Conservation (phyloP, 2,329 filamentous ascomycete species). For the Phialophora macrospora region DNA sequence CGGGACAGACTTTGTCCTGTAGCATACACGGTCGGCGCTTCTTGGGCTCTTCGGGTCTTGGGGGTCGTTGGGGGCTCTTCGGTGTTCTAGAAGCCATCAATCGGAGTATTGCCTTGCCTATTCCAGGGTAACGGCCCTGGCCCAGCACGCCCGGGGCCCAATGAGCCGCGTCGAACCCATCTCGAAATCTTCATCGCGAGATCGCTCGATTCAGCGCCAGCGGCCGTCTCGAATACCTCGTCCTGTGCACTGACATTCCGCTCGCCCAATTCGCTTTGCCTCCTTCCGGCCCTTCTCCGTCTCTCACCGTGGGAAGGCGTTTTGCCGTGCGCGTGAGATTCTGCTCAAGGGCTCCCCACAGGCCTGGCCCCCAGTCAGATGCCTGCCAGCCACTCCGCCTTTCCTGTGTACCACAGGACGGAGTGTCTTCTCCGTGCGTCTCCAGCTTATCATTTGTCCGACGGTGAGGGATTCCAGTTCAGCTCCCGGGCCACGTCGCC, state of each 20-base stretch:
- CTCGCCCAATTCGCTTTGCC: neutral
- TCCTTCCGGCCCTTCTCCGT: constrained; percentile 3
- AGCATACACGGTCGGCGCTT: neutral
- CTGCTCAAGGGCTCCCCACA: neutral
- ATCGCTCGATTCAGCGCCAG: neutral
- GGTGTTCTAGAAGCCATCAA: neutral
- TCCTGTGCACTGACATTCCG: neutral
- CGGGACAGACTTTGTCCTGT: neutral
- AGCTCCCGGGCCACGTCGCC: neutral
- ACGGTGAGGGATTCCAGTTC: neutral
- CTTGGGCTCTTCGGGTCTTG: neutral
- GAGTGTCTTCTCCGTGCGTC: neutral
- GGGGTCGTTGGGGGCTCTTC: neutral
- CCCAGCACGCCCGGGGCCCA: neutral
- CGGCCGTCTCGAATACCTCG: neutral
- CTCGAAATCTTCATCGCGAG: constrained; percentile 1
- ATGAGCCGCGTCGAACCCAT: neutral
- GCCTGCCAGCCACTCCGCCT: neutral
- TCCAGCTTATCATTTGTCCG: too few relatives aligned
- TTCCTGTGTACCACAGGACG: neutral
- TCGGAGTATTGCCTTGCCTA: neutral
- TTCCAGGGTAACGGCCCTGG: neutral
- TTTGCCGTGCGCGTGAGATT: constrained; percentile 5
- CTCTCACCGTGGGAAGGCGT: neutral
- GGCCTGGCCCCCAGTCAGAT: neutral